Percentiles rank a stretch among this genome's conserved stretches.
Evolutionary conservation across 805 yeast species (phyloP).

Genomic region (Lipomyces yamanashiensis): DNA sequence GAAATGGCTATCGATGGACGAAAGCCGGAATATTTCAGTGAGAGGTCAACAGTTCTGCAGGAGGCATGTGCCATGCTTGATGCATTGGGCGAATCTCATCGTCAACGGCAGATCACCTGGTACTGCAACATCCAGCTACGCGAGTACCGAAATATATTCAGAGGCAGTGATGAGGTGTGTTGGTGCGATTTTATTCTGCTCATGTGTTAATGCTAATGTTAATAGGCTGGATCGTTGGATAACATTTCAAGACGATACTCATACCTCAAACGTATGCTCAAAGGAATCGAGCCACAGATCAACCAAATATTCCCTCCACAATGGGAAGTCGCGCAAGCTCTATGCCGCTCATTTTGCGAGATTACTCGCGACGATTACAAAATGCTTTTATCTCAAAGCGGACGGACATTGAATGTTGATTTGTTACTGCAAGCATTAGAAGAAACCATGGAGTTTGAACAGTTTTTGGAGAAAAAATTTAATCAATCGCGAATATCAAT

Average conservation of each 20-base stretch:
- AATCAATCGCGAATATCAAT: conserved; percentile 37
- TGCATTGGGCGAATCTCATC: conserved; percentile 59
- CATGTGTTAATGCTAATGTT: background rate
- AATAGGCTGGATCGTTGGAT: conserved; percentile 83
- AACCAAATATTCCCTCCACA: conserved; percentile 62
- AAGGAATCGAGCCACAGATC: conserved; percentile 59
- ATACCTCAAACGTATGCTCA: conserved; percentile 74
- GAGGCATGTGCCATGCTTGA: conserved; percentile 79
- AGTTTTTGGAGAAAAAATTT: conserved; percentile 66
- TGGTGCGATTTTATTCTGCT: no score
- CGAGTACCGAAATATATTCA: conserved; percentile 78
- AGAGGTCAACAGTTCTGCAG: conserved; percentile 39
- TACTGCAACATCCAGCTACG: conserved; percentile 68
- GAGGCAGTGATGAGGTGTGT: conserved; percentile 66
- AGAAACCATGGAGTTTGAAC: conserved; percentile 83
- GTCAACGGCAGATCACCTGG: conserved; percentile 70
- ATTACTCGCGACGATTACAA: conserved; percentile 70
- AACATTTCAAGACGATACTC: conserved; percentile 81
- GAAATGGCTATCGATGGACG: conserved; percentile 54
- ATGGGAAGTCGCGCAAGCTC: conserved; percentile 71
- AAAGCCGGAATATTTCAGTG: conserved; percentile 42
- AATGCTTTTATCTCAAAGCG: conserved; percentile 50
- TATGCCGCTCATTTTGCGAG: conserved; percentile 67
- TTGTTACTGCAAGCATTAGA: conserved; percentile 70
- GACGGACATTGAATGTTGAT: conserved; percentile 58